These are phyloP conservation scores for Microbotryomycetes sp. DNA, from an alignment of 1,284 basidiomycete genomes.

Conservation along the genomic window DNA sequence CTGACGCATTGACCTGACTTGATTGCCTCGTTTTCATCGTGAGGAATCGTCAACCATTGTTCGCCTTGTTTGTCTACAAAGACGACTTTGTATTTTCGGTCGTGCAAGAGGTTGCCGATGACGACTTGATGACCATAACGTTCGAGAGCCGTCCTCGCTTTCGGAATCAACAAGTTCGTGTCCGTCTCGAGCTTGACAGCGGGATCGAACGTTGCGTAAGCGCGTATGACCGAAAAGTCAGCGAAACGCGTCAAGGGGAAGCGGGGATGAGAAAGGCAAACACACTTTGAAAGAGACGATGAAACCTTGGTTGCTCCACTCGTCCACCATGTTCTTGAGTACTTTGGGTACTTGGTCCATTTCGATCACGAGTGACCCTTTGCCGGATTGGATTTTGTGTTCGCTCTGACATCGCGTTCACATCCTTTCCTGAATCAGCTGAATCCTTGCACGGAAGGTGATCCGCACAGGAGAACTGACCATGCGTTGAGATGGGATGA, in stretches of 20 bases:
- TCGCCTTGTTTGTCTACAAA: constrained; percentile 61
- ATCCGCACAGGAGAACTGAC: constrained; percentile 56
- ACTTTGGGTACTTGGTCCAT: constrained; percentile 99
- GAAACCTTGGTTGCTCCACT: constrained; percentile 87
- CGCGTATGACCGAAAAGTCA: not conserved
- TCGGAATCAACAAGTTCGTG: constrained; percentile 70
- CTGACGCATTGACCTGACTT: constrained; percentile 23
- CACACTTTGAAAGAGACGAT: constrained; percentile 92
- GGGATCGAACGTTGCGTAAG: no score
- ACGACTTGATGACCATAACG: constrained; percentile 96
- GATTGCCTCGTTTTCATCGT: constrained; percentile 38
- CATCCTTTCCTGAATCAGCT: no score
- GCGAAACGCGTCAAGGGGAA: not conserved
- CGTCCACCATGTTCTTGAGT: constrained; percentile 79
- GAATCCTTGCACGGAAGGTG: not conserved
- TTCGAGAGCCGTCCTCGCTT: constrained; percentile 76
- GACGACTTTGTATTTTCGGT: constrained; percentile 83
- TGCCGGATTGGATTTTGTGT: constrained; percentile 96
- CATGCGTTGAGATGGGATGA: constrained; percentile 81
- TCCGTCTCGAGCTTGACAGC: constrained; percentile 99
- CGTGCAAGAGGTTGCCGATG: constrained; percentile 86
- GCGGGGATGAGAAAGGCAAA: not conserved
- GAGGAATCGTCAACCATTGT: constrained; percentile 39
- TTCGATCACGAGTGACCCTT: constrained; percentile 83
- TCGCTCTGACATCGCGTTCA: constrained; percentile 81